Evolutionary conservation across 2,329 filamentous ascomycete species (phyloP).

Genomic region (Calycina herbarum): DNA sequence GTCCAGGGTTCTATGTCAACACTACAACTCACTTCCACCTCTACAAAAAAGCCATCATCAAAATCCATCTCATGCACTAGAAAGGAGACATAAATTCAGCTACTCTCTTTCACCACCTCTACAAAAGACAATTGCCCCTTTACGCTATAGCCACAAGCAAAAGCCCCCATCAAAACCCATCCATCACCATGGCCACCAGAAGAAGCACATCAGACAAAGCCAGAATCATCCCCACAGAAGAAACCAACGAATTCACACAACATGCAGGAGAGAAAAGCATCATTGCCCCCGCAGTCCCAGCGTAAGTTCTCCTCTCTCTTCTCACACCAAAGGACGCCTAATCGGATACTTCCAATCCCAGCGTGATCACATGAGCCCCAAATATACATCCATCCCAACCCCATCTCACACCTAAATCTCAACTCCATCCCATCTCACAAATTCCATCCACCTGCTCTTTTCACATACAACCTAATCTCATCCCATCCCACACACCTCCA

Average conservation of each 20-base stretch:
- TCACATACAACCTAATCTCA: too few relatives aligned
- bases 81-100: background rate
- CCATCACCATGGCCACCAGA: slow-evolving; percentile 64
- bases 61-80: background rate
- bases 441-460: too few relatives aligned
- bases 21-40: background rate
- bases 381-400: slow-evolving; percentile 9
- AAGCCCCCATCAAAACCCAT: slow-evolving; percentile 2
- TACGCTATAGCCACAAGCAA: background rate
- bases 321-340: background rate
- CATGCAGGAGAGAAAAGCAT: slow-evolving; percentile 60
- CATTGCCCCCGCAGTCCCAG: slow-evolving; percentile 80
- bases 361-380: background rate
- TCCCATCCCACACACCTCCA: background rate
- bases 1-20: background rate
- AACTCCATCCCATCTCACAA: too few relatives aligned
- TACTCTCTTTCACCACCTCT: background rate
- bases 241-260: slow-evolving; percentile 37
- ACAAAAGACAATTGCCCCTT: background rate
- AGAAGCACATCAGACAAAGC: slow-evolving; percentile 69
- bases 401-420: too few relatives aligned
- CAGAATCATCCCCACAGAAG: background rate
- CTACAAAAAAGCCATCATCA: background rate
- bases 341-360: slow-evolving; percentile 1
- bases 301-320: slow-evolving; percentile 52